Evolutionary conservation across 129 eudicot genomes (phyloP).

Genomic region (Ambrosia trifida): DNA sequence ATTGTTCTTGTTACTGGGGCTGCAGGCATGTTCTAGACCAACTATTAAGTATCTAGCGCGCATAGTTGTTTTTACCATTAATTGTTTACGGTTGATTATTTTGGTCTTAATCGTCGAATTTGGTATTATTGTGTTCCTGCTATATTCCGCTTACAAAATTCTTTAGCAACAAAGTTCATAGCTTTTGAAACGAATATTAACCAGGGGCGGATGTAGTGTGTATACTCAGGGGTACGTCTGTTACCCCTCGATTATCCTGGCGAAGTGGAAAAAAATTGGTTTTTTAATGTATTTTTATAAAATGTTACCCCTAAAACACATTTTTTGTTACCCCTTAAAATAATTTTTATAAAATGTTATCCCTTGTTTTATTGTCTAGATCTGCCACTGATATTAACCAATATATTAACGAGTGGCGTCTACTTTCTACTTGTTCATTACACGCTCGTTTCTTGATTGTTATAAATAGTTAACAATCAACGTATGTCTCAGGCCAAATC

Average conservation of each 20-base stretch:
- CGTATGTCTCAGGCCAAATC: slow-evolving; percentile 67
- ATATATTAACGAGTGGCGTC: not conserved
- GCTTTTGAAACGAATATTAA: slow-evolving; percentile 8
- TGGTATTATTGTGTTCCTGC: too few relatives aligned
- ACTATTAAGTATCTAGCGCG: not conserved
- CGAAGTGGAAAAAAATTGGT: too few relatives aligned
- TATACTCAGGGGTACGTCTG: too few relatives aligned
- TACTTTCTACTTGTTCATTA: slow-evolving; percentile 1
- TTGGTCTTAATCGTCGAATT: not conserved
- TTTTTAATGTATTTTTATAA: too few relatives aligned
- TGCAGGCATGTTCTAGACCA: slow-evolving; percentile 68
- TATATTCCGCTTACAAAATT: not conserved
- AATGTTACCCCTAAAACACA: too few relatives aligned
- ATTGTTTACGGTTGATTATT: not conserved
- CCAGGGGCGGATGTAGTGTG: too few relatives aligned
- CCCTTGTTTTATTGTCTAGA: too few relatives aligned
- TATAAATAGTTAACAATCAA: not conserved
- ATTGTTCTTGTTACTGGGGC: slow-evolving; percentile 83
- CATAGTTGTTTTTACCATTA: not conserved
- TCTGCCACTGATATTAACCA: too few relatives aligned
- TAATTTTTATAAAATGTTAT: too few relatives aligned
- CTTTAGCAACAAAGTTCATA: slow-evolving; percentile 5
- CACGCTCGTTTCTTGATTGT: slow-evolving; percentile 4
- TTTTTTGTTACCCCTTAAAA: too few relatives aligned
- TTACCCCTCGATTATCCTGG: too few relatives aligned